phyloP scores from a whole-genome alignment of 768 basidiomycete species.

The Paxillus rubicundulus region DNA sequence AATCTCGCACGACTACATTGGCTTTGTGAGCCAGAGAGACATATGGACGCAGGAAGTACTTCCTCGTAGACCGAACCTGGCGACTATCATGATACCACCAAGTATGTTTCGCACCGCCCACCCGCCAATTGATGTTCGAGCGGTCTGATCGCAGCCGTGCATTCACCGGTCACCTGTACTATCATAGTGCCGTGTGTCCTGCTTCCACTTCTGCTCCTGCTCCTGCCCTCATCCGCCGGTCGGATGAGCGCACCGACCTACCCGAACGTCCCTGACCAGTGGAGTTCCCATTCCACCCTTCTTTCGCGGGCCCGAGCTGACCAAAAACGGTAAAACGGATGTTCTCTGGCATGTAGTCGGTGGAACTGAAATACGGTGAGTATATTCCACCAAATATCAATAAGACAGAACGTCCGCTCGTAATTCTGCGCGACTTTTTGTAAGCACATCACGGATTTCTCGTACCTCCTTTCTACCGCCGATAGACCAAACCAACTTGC shows the following conservation, averaged over 20 bases:
- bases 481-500: slow-evolving; percentile 1
- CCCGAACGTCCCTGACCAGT: slow-evolving; percentile 9
- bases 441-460: slow-evolving; percentile 30
- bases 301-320: slow-evolving; percentile 4
- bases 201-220: neutral
- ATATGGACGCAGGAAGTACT: slow-evolving; percentile 9
- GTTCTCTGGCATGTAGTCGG: slow-evolving; percentile 17
- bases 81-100: slow-evolving; percentile 84
- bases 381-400: slow-evolving; percentile 28
- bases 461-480: neutral
- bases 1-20: slow-evolving; percentile 67
- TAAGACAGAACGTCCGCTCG: slow-evolving; percentile 40
- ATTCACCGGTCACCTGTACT: slow-evolving; percentile 1
- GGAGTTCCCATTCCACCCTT: neutral
- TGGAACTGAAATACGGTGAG: slow-evolving; percentile 33
- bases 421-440: slow-evolving; percentile 69
- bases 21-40: slow-evolving; percentile 1
- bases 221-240: neutral
- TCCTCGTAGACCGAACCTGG: slow-evolving; percentile 85
- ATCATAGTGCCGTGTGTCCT: neutral
- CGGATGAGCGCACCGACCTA: neutral
- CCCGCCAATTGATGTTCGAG: too few relatives aligned
- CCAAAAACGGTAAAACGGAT: slow-evolving; percentile 15
- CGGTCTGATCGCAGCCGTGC: slow-evolving; percentile 6
- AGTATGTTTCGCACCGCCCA: slow-evolving; percentile 80